Evolutionary conservation across 768 basidiomycete genomes (phyloP).

Genomic region (Xerocomellus chrysenteron): DNA sequence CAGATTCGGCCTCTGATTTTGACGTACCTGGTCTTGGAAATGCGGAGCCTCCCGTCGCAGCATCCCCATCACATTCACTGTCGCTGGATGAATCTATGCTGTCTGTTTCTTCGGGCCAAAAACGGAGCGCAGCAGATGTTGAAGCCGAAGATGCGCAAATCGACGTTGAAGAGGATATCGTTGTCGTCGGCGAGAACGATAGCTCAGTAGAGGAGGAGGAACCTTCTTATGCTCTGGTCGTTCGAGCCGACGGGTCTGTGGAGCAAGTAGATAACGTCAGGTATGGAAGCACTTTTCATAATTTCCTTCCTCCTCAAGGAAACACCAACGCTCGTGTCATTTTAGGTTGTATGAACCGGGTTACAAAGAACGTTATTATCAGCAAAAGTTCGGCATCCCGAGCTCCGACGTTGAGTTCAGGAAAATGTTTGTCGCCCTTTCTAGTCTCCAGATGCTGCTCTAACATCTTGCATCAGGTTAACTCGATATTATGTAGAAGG

Average conservation of each 20-base stretch:
- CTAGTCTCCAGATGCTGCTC: background rate
- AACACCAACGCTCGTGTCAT: constrained; percentile 1
- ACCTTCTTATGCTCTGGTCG: constrained; percentile 59
- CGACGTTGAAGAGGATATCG: constrained; percentile 25
- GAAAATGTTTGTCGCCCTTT: constrained; percentile 54
- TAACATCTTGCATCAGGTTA: constrained; percentile 47
- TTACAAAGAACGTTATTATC: constrained; percentile 93
- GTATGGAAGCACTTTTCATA: constrained; percentile 45
- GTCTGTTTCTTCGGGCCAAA: constrained; percentile 31
- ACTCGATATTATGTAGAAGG: constrained; percentile 90
- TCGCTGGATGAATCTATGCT: constrained; percentile 21
- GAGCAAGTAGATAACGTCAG: constrained; percentile 92
- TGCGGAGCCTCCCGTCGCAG: constrained; percentile 18
- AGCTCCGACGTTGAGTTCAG: constrained; percentile 69
- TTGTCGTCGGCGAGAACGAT: constrained; percentile 37
- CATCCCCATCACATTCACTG: constrained; percentile 11
- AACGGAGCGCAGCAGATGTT: constrained; percentile 46
- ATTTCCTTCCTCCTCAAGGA: background rate
- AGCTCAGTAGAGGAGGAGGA: constrained; percentile 50
- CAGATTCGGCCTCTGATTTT: constrained; percentile 33
- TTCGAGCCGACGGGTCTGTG: constrained; percentile 89
- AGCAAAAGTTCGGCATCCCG: constrained; percentile 85
- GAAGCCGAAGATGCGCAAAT: constrained; percentile 41
- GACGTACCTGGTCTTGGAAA: constrained; percentile 36
- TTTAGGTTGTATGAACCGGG: constrained; percentile 92